These are phyloP conservation scores for Asterochloris erici DNA, from an alignment of 139 green algal genomes.

Conservation along the genomic window DNA sequence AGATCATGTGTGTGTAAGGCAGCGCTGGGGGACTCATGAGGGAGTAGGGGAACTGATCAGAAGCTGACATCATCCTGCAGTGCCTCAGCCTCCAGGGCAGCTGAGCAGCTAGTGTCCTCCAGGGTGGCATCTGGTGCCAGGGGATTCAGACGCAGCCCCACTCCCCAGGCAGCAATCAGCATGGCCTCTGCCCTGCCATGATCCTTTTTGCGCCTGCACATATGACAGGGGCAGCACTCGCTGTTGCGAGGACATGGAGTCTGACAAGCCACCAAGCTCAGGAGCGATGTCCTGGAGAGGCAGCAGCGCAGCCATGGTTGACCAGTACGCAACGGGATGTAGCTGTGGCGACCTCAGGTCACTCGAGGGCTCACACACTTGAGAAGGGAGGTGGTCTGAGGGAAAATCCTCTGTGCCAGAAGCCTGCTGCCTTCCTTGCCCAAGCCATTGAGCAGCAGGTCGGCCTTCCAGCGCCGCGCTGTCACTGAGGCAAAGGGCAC, in stretches of 20 bases:
- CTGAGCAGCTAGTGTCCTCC: too few species aligned
- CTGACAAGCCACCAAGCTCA: not conserved
- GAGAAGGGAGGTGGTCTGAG: conserved; percentile 23
- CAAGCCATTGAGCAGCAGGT: conserved; percentile 46
- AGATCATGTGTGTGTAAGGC: too few species aligned
- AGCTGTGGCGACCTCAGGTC: not conserved
- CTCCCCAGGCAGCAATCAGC: conserved; percentile 69
- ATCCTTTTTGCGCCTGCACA: conserved; percentile 71
- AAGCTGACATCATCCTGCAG: too few species aligned
- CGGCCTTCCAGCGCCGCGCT: conserved; percentile 54
- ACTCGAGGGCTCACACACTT: conserved; percentile 19
- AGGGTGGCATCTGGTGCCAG: too few species aligned
- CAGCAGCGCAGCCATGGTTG: not conserved
- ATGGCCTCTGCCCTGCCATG: conserved; percentile 81
- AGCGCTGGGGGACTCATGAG: too few species aligned
- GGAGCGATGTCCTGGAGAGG: not conserved
- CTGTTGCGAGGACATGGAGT: not conserved
- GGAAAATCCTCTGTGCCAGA: conserved; percentile 52
- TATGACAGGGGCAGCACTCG: not conserved
- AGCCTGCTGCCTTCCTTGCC: conserved; percentile 61
- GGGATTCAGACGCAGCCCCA: conserved; percentile 11
- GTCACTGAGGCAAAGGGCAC: conserved; percentile 33
- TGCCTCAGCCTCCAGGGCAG: too few species aligned
- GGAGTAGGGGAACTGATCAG: too few species aligned
- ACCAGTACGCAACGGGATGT: not conserved